Evolutionary conservation across 73 alveolate genomes (phyloP), one percentile per base, ranked within the genome.

Genomic region (Paramecium octaurelia): DNA sequence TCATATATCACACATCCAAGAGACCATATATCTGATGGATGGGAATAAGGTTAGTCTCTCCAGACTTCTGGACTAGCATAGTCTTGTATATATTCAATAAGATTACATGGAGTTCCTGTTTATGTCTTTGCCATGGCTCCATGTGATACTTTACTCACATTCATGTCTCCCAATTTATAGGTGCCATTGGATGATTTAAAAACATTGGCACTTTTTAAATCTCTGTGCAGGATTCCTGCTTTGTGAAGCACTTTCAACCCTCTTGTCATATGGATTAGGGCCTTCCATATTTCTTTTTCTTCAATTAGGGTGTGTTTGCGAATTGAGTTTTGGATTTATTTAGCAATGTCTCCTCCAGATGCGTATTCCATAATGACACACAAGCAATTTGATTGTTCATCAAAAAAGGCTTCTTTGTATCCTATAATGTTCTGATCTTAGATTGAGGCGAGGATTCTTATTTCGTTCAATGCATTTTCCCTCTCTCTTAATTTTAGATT

Each of bases 381-480:
- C 18, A 95, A 80, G 18, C 86, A 59, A 43, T 88, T 76, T n/a
- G 93, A 68, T 12, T 76, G 7, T 16, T 93, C 96, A 77, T 95
- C 97, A 18, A 93, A 42, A 84, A 95, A 95, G 18, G 97, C 96
- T 34, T 95, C 97, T 83, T 95, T 95, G 57, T 93, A 95, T 16
- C 96, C 95, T 6, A 94, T 90, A 2, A 94, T 88, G 77, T 93
- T 88, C 23, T 59, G 58, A 64, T 94, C 96, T 40, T 59, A 43
- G 12, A 94, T 64, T 21, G 94, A 86, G 29, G 99, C 99, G 48
- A 96, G 92, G 23, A 96, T 92, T 58, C 99, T 92, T 29, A 96
- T 95, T 76, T 96, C 99, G 90, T 96, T 95, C 14, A 96, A 87
- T 38, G 98, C 98, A 89, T 96, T 96, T 29, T 93, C 93, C 93